Evolutionary conservation across 148 eudicot genomes (phyloP).

Genomic region (Rhododendron kiyosumense): DNA sequence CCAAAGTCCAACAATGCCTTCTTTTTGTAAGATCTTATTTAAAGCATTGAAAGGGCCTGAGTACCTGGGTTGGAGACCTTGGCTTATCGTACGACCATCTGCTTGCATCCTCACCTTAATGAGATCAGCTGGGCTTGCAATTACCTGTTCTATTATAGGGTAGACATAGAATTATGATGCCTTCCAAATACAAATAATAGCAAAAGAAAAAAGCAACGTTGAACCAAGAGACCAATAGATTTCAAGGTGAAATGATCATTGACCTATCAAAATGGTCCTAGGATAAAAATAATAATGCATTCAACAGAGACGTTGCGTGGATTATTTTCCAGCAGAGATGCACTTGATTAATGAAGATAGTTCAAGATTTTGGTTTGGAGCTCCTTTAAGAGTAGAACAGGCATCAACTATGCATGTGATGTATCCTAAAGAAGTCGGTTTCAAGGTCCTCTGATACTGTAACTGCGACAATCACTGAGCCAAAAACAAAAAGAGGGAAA

Average conservation of each 20-base stretch:
- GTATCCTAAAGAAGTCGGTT: neutral
- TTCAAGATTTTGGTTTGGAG: neutral
- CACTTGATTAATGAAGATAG: constrained; percentile 1
- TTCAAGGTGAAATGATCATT: neutral
- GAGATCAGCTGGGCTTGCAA: constrained; percentile 94
- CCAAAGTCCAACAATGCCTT: constrained; percentile 72
- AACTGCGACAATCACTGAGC: neutral
- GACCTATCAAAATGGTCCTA: neutral
- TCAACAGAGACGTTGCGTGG: neutral
- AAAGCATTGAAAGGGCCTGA: constrained; percentile 62
- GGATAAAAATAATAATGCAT: neutral
- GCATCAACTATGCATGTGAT: neutral
- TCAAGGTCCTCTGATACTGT: neutral
- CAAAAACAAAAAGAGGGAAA: neutral
- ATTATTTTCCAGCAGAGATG: neutral
- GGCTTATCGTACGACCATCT: constrained; percentile 53
- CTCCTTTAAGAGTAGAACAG: neutral
- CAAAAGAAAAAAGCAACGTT: neutral
- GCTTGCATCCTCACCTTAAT: constrained; percentile 95
- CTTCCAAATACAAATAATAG: neutral
- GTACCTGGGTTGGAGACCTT: constrained; percentile 65
- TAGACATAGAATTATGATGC: constrained; percentile 10
- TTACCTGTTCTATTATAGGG: constrained; percentile 46
- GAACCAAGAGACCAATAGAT: neutral
- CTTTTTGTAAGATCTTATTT: constrained; percentile 46